A percentile compares a stretch with the other conserved stretches of the same genome.
Conservation (phyloP, 2,329 filamentous ascomycete species). For the Cytospora mali region DNA sequence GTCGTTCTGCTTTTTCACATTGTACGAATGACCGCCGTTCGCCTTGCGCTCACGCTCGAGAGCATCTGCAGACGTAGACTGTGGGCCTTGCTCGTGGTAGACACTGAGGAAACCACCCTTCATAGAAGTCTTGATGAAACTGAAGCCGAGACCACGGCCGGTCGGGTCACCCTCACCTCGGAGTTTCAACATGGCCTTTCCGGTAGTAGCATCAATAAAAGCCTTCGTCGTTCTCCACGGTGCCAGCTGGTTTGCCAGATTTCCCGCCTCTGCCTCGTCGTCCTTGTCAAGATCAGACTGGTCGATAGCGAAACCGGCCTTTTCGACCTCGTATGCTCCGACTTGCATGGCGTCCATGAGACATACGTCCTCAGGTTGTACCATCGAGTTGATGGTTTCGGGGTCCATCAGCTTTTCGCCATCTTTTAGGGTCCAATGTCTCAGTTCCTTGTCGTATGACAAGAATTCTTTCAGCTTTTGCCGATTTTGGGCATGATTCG, state of each 20-base stretch:
- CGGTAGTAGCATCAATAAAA: constrained; percentile 89
- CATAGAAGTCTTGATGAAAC: constrained; percentile 97
- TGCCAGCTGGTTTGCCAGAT: constrained; percentile 83
- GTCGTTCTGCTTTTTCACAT: constrained; percentile 90
- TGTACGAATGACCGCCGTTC: constrained; percentile 94
- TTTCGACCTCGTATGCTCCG: constrained; percentile 84
- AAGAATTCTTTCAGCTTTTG: constrained; percentile 98
- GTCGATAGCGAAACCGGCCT: constrained; percentile 77
- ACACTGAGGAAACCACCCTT: constrained; percentile 93
- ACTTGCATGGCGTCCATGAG: constrained; percentile 96
- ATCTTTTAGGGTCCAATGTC: constrained; percentile 79
- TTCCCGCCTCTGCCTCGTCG: constrained; percentile 66
- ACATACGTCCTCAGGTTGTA: constrained; percentile 94
- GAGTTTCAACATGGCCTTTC: constrained; percentile 95
- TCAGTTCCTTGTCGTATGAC: constrained; percentile 82
- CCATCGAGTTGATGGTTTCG: constrained; percentile 78
- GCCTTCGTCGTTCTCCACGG: constrained; percentile 98
- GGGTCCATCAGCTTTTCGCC: constrained; percentile 80
- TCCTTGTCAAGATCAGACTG: constrained; percentile 67
- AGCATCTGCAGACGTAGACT: constrained; percentile 75
- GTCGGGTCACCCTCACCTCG: constrained; percentile 95
- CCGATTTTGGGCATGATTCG: constrained; percentile 91
- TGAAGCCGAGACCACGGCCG: constrained; percentile 90
- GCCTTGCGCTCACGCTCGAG: constrained; percentile 85
- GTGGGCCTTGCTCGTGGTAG: constrained; percentile 60